These are phyloP conservation scores for Candolleomyces aberdarensis DNA, from an alignment of 768 basidiomycete species.

Conservation along the genomic window DNA sequence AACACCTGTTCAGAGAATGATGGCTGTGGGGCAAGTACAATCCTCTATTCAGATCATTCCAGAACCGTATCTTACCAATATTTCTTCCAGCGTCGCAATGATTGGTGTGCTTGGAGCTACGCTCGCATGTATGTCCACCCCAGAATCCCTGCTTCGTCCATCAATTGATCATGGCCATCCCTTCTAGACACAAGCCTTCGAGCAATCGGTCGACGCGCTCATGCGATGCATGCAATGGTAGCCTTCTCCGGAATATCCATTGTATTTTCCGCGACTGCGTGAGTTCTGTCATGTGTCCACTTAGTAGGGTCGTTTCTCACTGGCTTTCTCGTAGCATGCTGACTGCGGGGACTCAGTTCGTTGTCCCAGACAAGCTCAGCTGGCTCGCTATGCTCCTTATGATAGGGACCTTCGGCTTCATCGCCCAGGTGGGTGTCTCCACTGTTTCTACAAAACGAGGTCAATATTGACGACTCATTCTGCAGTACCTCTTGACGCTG, in stretches of 20 bases:
- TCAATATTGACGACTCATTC: background rate
- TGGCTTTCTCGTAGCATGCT: slow-evolving; percentile 34
- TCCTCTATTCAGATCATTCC: background rate
- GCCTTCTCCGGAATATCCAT: slow-evolving; percentile 61
- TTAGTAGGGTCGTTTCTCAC: background rate
- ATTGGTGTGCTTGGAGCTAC: slow-evolving; percentile 62
- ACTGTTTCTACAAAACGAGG: background rate
- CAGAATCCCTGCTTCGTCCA: background rate
- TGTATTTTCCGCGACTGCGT: slow-evolving; percentile 30
- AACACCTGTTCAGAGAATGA: slow-evolving; percentile 39
- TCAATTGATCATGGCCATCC: background rate
- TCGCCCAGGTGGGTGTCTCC: slow-evolving; percentile 36
- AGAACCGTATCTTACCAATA: background rate
- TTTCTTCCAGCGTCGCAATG: slow-evolving; percentile 47
- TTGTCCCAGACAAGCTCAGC: slow-evolving; percentile 38
- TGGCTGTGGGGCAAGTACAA: slow-evolving; percentile 54
- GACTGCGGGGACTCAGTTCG: slow-evolving; percentile 30
- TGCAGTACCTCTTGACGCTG: slow-evolving; percentile 23
- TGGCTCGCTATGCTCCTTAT: slow-evolving; percentile 42
- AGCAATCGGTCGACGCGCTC: slow-evolving; percentile 68
- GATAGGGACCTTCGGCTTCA: slow-evolving; percentile 48
- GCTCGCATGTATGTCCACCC: slow-evolving; percentile 56
- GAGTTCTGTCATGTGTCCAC: slow-evolving; percentile 8
- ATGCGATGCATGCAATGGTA: slow-evolving; percentile 63
- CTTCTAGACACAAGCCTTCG: slow-evolving; percentile 38